Percentiles rank a stretch among this genome's conserved stretches.
Evolutionary conservation across 1,139 yeast genomes (phyloP).

Genomic region (Petasospora rhodanensis): DNA sequence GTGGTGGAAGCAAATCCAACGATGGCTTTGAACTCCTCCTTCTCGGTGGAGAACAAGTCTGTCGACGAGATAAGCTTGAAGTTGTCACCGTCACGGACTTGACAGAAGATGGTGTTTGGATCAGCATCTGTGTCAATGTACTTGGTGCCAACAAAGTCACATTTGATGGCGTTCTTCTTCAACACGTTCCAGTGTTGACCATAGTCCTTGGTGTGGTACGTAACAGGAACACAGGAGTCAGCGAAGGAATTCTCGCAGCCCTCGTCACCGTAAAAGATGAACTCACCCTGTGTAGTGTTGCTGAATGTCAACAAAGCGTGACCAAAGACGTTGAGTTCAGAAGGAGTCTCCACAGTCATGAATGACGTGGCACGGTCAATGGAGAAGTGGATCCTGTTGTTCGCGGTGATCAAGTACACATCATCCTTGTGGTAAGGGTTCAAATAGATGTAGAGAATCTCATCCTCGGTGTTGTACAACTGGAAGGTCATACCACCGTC

Average conservation of each 20-base stretch:
- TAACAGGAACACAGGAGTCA: conserved; percentile 48
- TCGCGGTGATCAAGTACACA: conserved; percentile 55
- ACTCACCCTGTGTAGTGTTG: conserved; percentile 36
- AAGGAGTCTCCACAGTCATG: conserved; percentile 44
- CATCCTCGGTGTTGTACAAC: conserved; percentile 42
- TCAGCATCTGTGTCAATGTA: conserved; percentile 35
- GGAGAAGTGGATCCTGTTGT: conserved; percentile 51
- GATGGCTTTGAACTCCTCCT: conserved; percentile 43
- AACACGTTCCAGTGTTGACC: conserved; percentile 59
- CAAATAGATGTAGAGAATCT: conserved; percentile 49
- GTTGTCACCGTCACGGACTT: conserved; percentile 31
- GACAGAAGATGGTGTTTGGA: conserved; percentile 60
- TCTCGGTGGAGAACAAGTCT: conserved; percentile 45
- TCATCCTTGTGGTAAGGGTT: conserved; percentile 63
- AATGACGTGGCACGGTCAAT: conserved; percentile 66
- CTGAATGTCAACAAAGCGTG: conserved; percentile 51
- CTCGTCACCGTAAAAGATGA: conserved; percentile 66
- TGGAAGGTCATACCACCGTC: conserved; percentile 71
- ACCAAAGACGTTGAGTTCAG: conserved; percentile 37
- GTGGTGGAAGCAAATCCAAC: conserved; percentile 66
- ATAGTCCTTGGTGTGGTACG: conserved; percentile 58
- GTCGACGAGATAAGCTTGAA: conserved; percentile 44
- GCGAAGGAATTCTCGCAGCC: conserved; percentile 39
- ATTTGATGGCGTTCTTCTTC: conserved; percentile 45
- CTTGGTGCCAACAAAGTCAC: conserved; percentile 65